Conservation (phyloP, 2,329 filamentous ascomycete species). For the Diaporthe vaccinii region DNA sequence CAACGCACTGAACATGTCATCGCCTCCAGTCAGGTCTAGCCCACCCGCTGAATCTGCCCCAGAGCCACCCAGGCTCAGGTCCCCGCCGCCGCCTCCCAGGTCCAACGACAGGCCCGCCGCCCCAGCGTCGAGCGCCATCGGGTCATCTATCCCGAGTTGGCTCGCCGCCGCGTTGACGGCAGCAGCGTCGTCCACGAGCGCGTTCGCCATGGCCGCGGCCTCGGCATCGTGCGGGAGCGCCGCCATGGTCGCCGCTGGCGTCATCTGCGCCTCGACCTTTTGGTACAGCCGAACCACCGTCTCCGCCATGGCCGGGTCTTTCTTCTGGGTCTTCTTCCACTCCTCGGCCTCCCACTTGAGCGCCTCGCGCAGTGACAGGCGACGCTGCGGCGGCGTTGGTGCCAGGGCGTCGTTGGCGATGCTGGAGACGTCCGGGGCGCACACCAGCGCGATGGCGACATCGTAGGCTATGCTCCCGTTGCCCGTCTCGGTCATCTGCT, state of each 20-base stretch:
- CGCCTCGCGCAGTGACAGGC: conserved; percentile 70
- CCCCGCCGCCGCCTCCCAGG: conserved; percentile 54
- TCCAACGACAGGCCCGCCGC: conserved; percentile 61
- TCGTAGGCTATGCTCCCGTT: conserved; percentile 72
- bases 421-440: conserved; percentile 72
- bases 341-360: conserved; percentile 71
- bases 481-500: conserved; percentile 70
- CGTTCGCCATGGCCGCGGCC: conserved; percentile 49
- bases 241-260: conserved; percentile 42
- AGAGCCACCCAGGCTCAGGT: conserved; percentile 52
- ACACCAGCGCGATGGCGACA: conserved; percentile 77
- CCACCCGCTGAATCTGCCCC: conserved; percentile 54
- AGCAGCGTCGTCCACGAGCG: conserved; percentile 55
- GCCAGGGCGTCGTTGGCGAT: conserved; percentile 58
- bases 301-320: conserved; percentile 71
- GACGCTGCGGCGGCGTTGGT: conserved; percentile 57
- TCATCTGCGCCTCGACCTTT: conserved; percentile 76
- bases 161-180: conserved; percentile 52
- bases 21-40: conserved; percentile 53
- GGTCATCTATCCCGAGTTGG: conserved; percentile 39
- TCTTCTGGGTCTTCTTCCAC: conserved; percentile 68
- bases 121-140: conserved; percentile 53
- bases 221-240: conserved; percentile 44
- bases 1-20: conserved; percentile 60
- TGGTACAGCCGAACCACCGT: conserved; percentile 73